Evolutionary conservation across 805 yeast species (phyloP), one percentile per base, ranked within the genome.

Genomic region (Teunomyces cretensis): DNA sequence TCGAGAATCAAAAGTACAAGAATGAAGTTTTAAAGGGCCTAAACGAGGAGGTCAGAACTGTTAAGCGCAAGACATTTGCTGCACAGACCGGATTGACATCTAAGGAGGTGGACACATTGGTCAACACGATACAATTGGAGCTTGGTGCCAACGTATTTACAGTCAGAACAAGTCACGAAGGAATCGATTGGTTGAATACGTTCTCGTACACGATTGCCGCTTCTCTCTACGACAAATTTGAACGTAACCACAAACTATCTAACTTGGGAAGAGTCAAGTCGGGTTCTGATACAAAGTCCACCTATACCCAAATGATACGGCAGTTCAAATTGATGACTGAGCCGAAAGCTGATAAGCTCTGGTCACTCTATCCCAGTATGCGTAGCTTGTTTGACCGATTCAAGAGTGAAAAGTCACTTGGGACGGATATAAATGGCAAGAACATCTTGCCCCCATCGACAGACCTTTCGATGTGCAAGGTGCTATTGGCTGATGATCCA

Each of bases 301-400:
- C 81, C 0, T 76, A 72, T 52, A 50, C 71, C 4, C 76, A 76
- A 50, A 72, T 81, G 44, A 50, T 85, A 22, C 71, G 75, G 42
- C 84, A 83, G 45, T 73, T 86, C 50, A 80, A 79, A 44, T 67
- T 73, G 50, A 73, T 85, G 74, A 82, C 86, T 2, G 74, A 70
- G 8, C 57, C 72, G 2, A 75, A 75, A 43, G 77, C 83, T 0
- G 73, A 74, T 38, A 65, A 72, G 15, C 62, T 84, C 2, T 62
- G 66, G 26, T 55, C 64, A 12, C 65, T 63, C 33, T 76, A 76
- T 50, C 64, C 70, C 2, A 66, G 70, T 6, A 61, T 83, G 17
- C 65, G 54, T 32, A 52, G 56, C 35, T 42, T 72, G 12, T 65
- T 57, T 46, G 49, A 51, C 35, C 39, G 68, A 53, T 62, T 64